These are phyloP conservation scores for Pholiota microspora DNA, from an alignment of 768 basidiomycete genomes.

Conservation along the genomic window DNA sequence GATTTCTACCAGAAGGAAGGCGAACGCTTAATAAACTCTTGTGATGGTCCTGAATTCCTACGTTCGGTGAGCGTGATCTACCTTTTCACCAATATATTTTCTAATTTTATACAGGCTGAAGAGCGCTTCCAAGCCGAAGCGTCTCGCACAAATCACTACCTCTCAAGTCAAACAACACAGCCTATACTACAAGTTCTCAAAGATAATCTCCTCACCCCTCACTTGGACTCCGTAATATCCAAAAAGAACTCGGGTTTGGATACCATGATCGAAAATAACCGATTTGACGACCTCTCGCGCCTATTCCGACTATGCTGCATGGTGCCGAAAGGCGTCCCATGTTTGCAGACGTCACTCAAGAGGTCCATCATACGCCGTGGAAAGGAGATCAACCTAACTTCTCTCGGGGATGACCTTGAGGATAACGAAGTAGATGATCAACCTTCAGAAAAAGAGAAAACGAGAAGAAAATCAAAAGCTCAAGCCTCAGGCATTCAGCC, in stretches of 20 bases:
- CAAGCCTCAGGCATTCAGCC: constrained; percentile 46
- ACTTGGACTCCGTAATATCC: constrained; percentile 70
- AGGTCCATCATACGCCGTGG: constrained; percentile 74
- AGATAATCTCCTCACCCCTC: constrained; percentile 70
- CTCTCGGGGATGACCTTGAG: constrained; percentile 38
- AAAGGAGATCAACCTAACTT: constrained; percentile 71
- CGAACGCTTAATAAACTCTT: constrained; percentile 61
- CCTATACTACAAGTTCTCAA: constrained; percentile 77
- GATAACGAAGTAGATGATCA: constrained; percentile 27
- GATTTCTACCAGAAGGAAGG: constrained; percentile 81
- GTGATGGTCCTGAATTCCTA: constrained; percentile 82
- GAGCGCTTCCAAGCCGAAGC: constrained; percentile 80
- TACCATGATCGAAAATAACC: constrained; percentile 81
- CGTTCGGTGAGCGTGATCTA: constrained; percentile 52
- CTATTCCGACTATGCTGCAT: constrained; percentile 73
- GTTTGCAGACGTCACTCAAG: constrained; percentile 65
- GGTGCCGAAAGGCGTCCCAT: constrained; percentile 65
- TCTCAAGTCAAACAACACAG: constrained; percentile 68
- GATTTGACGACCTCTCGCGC: constrained; percentile 71
- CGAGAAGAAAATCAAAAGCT: constrained; percentile 47
- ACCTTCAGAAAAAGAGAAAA: constrained; percentile 32
- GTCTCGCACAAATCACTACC: constrained; percentile 80
- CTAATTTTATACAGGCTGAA: constrained; percentile 58
- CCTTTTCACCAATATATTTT: constrained; percentile 13
- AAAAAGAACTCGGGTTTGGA: constrained; percentile 86